Percentiles rank a stretch among this genome's conserved stretches.
phyloP scores from a whole-genome alignment of 495 filamentous ascomycete species.

The Penicillium roqueforti region DNA sequence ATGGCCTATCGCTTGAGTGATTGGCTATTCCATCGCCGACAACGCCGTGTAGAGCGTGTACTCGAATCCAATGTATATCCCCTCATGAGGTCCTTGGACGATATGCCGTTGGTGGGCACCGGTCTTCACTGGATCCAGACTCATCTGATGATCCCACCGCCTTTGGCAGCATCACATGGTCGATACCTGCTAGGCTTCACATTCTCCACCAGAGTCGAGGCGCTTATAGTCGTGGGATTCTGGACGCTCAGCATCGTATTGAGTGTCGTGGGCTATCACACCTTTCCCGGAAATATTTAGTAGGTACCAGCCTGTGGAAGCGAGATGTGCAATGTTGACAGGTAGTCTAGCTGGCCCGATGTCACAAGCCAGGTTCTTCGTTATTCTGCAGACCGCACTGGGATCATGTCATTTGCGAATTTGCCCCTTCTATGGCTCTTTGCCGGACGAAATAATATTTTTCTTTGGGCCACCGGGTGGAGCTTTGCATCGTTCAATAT shows the following conservation, averaged over 20 bases:
- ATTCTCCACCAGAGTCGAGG: conserved; percentile 40
- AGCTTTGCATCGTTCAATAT: conserved; percentile 50
- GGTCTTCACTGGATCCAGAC: conserved; percentile 27
- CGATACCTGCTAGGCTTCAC: conserved; percentile 33
- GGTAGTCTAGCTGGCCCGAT: conserved; percentile 31
- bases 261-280: conserved; percentile 34
- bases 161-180: conserved; percentile 22
- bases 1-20: conserved; percentile 21
- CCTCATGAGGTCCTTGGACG: not conserved
- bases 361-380: conserved; percentile 31
- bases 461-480: conserved; percentile 54
- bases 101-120: not conserved
- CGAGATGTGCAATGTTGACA: conserved; percentile 9
- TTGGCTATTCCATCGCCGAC: conserved; percentile 5
- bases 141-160: conserved; percentile 33
- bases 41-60: not conserved
- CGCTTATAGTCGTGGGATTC: conserved; percentile 35
- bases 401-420: conserved; percentile 49
- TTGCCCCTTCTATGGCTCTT: conserved; percentile 51
- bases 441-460: conserved; percentile 51
- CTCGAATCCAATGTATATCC: conserved; percentile 11
- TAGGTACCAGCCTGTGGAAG: conserved; percentile 15
- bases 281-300: conserved; percentile 39
- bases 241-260: conserved; percentile 39
- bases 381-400: conserved; percentile 50